These are phyloP conservation scores for Myrmaecium sp. DNA, from an alignment of 2,329 filamentous ascomycete species.

Conservation along the genomic window DNA sequence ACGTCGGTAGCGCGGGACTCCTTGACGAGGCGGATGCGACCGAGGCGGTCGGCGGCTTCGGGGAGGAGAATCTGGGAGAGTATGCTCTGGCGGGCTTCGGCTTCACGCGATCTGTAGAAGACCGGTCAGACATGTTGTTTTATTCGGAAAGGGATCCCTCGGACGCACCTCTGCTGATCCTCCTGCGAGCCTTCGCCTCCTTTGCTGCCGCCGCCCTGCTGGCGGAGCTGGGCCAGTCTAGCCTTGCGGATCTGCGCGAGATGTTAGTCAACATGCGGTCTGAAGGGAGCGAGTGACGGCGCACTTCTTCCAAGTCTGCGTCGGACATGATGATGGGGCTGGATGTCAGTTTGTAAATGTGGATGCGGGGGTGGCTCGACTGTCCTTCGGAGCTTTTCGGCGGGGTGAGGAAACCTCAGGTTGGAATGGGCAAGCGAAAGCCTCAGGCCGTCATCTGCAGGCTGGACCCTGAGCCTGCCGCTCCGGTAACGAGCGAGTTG, in stretches of 20 bases:
- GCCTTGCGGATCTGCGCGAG: slow-evolving; percentile 63
- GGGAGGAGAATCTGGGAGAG: slow-evolving; percentile 89
- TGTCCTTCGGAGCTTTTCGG: no score
- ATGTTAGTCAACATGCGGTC: slow-evolving; percentile 4
- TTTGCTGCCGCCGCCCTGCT: slow-evolving; percentile 39
- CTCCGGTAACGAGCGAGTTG: no score
- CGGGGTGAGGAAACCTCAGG: no score
- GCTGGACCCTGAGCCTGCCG: no score
- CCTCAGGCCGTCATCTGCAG: no score
- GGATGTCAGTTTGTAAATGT: no score
- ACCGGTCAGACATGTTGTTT: neutral
- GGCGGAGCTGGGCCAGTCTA: slow-evolving; percentile 82
- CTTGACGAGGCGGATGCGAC: slow-evolving; percentile 90
- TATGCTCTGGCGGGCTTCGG: slow-evolving; percentile 58
- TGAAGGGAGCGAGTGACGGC: slow-evolving; percentile 2
- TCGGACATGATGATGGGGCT: slow-evolving; percentile 42
- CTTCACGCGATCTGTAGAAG: slow-evolving; percentile 23
- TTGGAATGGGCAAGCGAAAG: no score
- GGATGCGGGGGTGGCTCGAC: no score
- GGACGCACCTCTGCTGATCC: slow-evolving; percentile 37
- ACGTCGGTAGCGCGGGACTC: slow-evolving; percentile 77
- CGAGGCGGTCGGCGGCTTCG: slow-evolving; percentile 80
- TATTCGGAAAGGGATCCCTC: slow-evolving; percentile 1
- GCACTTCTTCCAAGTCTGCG: slow-evolving; percentile 47
- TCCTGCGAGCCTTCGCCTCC: slow-evolving; percentile 33